phyloP scores from a whole-genome alignment of 352 stramenopile genomes.

The Pythium coloratum region DNA sequence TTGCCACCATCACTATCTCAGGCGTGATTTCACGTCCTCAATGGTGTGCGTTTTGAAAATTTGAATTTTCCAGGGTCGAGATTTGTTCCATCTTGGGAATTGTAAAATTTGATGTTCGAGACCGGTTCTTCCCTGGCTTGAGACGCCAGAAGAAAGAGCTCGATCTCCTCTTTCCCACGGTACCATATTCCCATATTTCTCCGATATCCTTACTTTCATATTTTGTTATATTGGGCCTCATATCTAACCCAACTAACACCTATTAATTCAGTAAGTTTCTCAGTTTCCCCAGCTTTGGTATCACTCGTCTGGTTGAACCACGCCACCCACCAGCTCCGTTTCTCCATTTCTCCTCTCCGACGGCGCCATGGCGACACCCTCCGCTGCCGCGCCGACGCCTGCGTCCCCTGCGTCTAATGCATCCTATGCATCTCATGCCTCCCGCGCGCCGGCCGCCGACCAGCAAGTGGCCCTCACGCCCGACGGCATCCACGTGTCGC shows the following conservation, averaged over 20 bases:
- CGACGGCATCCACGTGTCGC: conserved; percentile 39
- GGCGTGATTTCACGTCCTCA: too few species aligned
- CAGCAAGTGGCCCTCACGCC: conserved; percentile 28
- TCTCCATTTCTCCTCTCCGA: neutral
- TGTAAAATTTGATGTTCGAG: too few species aligned
- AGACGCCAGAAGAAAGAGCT: too few species aligned
- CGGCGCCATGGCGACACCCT: neutral
- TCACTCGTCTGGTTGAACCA: neutral
- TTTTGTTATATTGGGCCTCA: too few species aligned
- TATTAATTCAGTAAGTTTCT: neutral
- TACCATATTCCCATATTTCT: too few species aligned
- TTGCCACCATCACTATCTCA: too few species aligned
- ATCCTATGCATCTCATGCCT: neutral
- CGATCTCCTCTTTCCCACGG: too few species aligned
- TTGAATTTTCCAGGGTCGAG: too few species aligned
- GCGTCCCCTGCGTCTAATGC: neutral
- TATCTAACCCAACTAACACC: neutral
- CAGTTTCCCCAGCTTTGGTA: neutral
- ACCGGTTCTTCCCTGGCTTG: too few species aligned
- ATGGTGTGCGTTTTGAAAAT: too few species aligned
- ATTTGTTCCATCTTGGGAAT: too few species aligned
- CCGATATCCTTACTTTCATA: neutral
- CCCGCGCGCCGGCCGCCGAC: neutral
- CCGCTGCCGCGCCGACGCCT: neutral
- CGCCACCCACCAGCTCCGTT: neutral